phyloP scores from a whole-genome alignment of 768 basidiomycete genomes.

The Tephrocybe sp. region DNA sequence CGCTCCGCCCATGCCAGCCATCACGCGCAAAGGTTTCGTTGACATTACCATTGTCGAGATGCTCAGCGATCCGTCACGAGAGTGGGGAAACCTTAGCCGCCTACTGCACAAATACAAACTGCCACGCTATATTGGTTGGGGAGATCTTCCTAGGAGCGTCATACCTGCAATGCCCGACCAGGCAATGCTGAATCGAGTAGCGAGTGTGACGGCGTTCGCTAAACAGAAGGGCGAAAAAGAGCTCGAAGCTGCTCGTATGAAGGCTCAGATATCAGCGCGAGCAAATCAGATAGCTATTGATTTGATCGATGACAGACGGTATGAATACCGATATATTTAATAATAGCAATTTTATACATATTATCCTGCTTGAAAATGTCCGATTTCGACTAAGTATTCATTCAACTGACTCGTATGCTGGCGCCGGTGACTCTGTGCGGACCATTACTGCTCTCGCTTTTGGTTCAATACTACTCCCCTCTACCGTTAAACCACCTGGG shows the following conservation, averaged over 20 bases:
- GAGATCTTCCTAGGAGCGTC: constrained; percentile 10
- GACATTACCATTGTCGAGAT: constrained; percentile 10
- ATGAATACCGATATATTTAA: constrained; percentile 5
- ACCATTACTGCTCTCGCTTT: too few relatives aligned
- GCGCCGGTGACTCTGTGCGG: not conserved
- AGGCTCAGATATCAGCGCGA: constrained; percentile 3
- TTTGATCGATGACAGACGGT: constrained; percentile 2
- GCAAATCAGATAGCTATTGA: constrained; percentile 5
- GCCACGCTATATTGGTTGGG: constrained; percentile 14
- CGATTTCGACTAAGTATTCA: not conserved
- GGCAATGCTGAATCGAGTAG: constrained; percentile 11
- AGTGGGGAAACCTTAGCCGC: constrained; percentile 10
- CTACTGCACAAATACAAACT: constrained; percentile 13
- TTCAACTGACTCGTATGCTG: not conserved
- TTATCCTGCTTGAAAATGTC: not conserved
- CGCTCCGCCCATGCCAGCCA: constrained; percentile 12
- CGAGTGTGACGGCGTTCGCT: constrained; percentile 2
- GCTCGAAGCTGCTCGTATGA: not conserved
- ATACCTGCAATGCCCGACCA: constrained; percentile 10
- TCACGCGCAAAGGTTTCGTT: constrained; percentile 16
- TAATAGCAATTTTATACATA: not conserved
- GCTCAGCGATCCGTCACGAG: constrained; percentile 8
- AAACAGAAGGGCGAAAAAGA: constrained; percentile 11
- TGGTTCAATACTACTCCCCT: too few relatives aligned
- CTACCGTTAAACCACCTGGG: too few relatives aligned